Evolutionary conservation across 169 alveolate species (phyloP), one percentile per base, ranked within the genome.

Genomic region (Babesia bovis): DNA sequence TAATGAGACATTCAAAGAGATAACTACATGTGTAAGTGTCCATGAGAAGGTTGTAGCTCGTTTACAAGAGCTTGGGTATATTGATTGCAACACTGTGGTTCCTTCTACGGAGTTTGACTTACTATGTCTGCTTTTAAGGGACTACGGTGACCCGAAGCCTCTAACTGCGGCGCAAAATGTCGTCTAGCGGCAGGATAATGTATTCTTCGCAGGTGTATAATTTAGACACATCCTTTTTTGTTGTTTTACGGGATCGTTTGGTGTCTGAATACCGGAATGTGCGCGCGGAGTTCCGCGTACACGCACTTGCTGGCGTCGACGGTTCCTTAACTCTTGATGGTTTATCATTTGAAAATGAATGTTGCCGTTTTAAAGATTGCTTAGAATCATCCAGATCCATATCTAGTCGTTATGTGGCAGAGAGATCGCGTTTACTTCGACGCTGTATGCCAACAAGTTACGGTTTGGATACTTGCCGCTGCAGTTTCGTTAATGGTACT

Each of bases 211-310:
- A 77, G 40, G 25, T 32, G 21, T 79, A 69, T 33, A 67, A 67
- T 23, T 36, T 79, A 55, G 87, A 79, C 52, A 26, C 26, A 13
- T 79, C 87, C 7, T 79, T 79, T 55, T 79, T 79, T 59, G 61
- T 57, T 40, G 83, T 69, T 40, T 47, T 69, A 28, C 69, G 69
- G 47, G 33, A 51, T 38, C 49, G 72, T 10, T 59, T 52, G 6
- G 59, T 79, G 15, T 17, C 33, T 7, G 41, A 52, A n/a, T 60
- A 28, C 33, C 25, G 58, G 5, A 33, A 12, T 13, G 26, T 53
- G 51, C 61, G 59, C 12, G n/a, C 36, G 61, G 76, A 55, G 60
- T 28, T 59, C 47, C 12, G 41, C 17, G 51, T 79, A 47, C 45
- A 51, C 52, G 79, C 83, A 33, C 51, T 77, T 21, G 53, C 61